These are phyloP conservation scores for Rutstroemia sp. DNA, from an alignment of 2,329 filamentous ascomycete genomes.

Conservation along the genomic window DNA sequence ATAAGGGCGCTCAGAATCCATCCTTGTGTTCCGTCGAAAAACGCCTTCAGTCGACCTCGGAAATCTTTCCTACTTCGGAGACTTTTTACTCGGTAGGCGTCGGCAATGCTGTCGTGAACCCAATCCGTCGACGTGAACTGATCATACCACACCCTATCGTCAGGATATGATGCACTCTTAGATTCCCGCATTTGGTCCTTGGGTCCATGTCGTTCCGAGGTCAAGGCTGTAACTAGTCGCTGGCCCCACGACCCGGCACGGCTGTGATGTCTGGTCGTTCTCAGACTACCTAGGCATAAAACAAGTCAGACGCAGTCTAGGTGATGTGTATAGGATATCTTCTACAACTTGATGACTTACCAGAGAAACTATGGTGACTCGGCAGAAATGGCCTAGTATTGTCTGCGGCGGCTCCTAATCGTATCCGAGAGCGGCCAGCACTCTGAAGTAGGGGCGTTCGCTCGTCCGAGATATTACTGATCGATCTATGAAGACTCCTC, in stretches of 20 bases:
- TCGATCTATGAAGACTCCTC: slow-evolving; percentile 5
- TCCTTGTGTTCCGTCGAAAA: slow-evolving; percentile 83
- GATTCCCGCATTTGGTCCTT: slow-evolving; percentile 46
- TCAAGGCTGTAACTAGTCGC: slow-evolving; percentile 54
- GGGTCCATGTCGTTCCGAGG: slow-evolving; percentile 41
- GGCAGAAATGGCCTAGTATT: slow-evolving; percentile 18
- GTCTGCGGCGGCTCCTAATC: slow-evolving; percentile 17
- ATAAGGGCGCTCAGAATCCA: slow-evolving; percentile 92
- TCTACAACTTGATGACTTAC: slow-evolving; percentile 9
- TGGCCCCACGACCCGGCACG: slow-evolving; percentile 52
- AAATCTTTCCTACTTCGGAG: slow-evolving; percentile 77
- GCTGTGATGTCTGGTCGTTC: slow-evolving; percentile 34
- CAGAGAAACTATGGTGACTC: slow-evolving; percentile 22
- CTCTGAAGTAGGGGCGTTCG: slow-evolving; percentile 21
- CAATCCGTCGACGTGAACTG: slow-evolving; percentile 97
- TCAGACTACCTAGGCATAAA: slow-evolving; percentile 24
- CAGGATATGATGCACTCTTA: slow-evolving; percentile 58
- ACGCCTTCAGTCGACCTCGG: slow-evolving; percentile 66
- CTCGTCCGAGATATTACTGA: slow-evolving; percentile 20
- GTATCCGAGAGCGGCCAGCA: slow-evolving; percentile 25
- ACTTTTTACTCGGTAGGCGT: slow-evolving; percentile 81
- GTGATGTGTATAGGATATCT: not conserved
- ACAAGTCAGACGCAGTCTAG: not conserved
- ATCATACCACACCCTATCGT: slow-evolving; percentile 96
- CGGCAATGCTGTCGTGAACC: slow-evolving; percentile 95